Evolutionary conservation across 1,284 basidiomycete genomes (phyloP), one percentile per base, ranked within the genome.

Genomic region (Veloboletus limbatus): DNA sequence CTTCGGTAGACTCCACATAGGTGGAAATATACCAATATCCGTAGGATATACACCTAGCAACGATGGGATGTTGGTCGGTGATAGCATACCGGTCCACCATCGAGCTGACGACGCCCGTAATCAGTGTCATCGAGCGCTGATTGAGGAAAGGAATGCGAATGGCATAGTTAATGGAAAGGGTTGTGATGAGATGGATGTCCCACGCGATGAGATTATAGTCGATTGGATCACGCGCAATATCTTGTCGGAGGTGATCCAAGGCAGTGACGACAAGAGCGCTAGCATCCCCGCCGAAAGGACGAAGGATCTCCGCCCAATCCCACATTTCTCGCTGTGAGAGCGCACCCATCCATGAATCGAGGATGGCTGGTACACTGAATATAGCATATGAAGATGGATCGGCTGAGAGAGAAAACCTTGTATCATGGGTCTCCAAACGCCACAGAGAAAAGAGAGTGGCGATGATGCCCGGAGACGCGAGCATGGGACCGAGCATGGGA

Each of bases 1-100:
- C 64, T 5, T 62, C 58, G n/a, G 59, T 49, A 22, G 47, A 54
- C 37, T 67, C 60, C 25, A 51, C 49, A 21, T 58, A 62, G 6
- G 56, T 48, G 7, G 60, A 62, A 39, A 62, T 59, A 28, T 64
- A 62, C 60, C 64, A 65, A 18, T 63, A 62, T 17, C 51, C 58
- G 26, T 60, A 62, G 4, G 64, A 67, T 37, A 67, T 43, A 26
- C 45, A 55, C 34, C 56, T 62, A 22, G 64, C 59, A 21, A 60
- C 31, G 40, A 58, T 33, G 11, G 31, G 1, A 13, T 22, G 58
- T 14, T 35, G 46, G 14, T 47, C 13, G 20, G 40, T 40, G 17
- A 25, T 34, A 16, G 54, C 18, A 31, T 48, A 51, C 20, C 24
- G 46, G 24, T 21, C 40, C 18, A 51, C 50, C 48, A 62, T 24